Conservation (phyloP, 495 filamentous ascomycete species). For the Viridothelium virens region DNA sequence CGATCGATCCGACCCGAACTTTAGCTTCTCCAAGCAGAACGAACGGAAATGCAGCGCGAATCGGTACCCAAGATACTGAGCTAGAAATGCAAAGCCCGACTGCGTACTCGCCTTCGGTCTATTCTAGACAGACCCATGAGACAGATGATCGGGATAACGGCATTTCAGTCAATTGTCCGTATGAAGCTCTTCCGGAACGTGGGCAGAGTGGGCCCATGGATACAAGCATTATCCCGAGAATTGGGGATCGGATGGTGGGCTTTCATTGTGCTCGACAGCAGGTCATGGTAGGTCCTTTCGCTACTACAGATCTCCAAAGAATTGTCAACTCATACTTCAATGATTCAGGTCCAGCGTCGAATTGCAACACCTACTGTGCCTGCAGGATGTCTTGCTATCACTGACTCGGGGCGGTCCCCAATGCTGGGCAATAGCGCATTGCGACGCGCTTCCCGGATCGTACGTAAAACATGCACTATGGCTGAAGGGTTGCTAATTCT, state of each 20-base stretch:
- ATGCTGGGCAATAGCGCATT: too few relatives aligned
- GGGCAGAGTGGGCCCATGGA: background rate
- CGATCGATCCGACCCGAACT: background rate
- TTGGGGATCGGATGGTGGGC: background rate
- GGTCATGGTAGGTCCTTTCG: background rate
- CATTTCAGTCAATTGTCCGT: constrained; percentile 1
- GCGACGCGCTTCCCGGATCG: background rate
- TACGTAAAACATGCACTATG: background rate
- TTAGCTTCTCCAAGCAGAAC: too few relatives aligned
- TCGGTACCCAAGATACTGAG: background rate
- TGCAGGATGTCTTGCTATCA: too few relatives aligned
- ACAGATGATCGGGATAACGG: background rate
- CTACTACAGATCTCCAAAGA: background rate
- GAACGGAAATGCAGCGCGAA: background rate
- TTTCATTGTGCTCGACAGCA: background rate
- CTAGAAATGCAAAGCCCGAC: background rate
- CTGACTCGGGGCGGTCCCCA: too few relatives aligned
- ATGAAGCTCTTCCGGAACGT: background rate
- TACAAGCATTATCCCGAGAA: background rate
- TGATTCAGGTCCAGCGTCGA: background rate
- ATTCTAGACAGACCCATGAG: background rate
- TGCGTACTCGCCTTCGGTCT: background rate
- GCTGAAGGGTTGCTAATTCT: background rate
- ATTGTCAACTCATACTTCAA: background rate
- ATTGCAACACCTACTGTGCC: background rate